These are phyloP conservation scores for Puya raimondii DNA, from an alignment of 176 grass and related monocot genomes.

Conservation along the genomic window DNA sequence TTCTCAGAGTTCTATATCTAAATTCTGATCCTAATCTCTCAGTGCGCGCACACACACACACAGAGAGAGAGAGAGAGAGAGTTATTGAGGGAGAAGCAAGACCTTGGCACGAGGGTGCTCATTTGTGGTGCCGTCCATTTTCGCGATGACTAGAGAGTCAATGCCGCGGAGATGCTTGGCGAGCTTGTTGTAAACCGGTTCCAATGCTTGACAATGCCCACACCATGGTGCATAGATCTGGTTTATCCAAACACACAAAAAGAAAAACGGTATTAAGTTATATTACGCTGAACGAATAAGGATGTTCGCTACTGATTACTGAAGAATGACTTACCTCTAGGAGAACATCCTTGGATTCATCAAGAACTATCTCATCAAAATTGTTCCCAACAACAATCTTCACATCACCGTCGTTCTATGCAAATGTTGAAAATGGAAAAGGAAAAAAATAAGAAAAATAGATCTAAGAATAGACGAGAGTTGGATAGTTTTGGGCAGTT, in stretches of 20 bases:
- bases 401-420: constrained; percentile 79
- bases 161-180: constrained; percentile 61
- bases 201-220: constrained; percentile 84
- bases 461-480: background rate
- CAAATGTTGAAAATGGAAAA: constrained; percentile 11
- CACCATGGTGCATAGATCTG: constrained; percentile 97
- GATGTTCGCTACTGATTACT: too few species aligned
- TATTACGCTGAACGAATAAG: constrained; percentile 8
- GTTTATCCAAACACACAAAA: constrained; percentile 1
- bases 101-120: constrained; percentile 88
- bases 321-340: constrained; percentile 46
- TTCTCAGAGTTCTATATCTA: background rate
- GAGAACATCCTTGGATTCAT: constrained; percentile 95
- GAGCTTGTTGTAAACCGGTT: constrained; percentile 83
- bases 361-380: constrained; percentile 82
- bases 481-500: constrained; percentile 19
- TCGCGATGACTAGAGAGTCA: constrained; percentile 79
- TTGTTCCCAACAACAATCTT: constrained; percentile 92
- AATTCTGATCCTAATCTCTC: background rate
- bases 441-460: background rate
- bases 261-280: background rate
- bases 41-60: too few species aligned
- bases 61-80: background rate
- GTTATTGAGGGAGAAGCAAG: constrained; percentile 4
- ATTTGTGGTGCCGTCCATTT: constrained; percentile 92